Percentiles rank a stretch among this genome's conserved stretches.
Evolutionary conservation across 371 early-diverging fungal genomes (phyloP).

Genomic region (Mycotypha africana): DNA sequence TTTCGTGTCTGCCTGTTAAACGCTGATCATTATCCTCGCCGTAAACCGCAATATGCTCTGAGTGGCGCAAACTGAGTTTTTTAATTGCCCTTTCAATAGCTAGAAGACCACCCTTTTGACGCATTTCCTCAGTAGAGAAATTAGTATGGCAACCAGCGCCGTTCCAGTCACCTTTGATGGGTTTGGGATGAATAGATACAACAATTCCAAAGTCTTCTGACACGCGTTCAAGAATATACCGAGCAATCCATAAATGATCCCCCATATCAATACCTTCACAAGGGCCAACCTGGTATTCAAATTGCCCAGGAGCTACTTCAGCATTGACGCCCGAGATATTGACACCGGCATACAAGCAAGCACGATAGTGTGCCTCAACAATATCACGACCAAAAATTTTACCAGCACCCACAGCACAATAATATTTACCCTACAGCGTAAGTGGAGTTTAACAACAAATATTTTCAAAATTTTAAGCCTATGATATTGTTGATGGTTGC

Average conservation of each 20-base stretch:
- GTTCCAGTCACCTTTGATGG: slow-evolving; percentile 58
- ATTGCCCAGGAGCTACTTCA: slow-evolving; percentile 59
- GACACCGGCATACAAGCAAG: slow-evolving; percentile 53
- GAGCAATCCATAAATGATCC: slow-evolving; percentile 55
- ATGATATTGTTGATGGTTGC: too few relatives aligned
- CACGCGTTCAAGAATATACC: slow-evolving; percentile 51
- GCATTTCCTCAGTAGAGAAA: slow-evolving; percentile 58
- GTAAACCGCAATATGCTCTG: slow-evolving; percentile 59
- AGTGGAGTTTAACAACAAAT: too few relatives aligned
- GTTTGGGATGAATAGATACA: slow-evolving; percentile 53
- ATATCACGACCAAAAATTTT: slow-evolving; percentile 55
- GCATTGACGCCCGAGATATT: slow-evolving; percentile 52
- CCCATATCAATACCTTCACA: slow-evolving; percentile 53
- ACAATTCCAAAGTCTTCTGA: slow-evolving; percentile 57
- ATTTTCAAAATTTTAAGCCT: too few relatives aligned
- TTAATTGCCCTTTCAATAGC: slow-evolving; percentile 55
- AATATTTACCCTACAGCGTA: slow-evolving; percentile 44
- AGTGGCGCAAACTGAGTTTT: slow-evolving; percentile 44
- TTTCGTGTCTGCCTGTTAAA: slow-evolving; percentile 57
- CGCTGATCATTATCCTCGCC: slow-evolving; percentile 62
- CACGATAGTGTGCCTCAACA: slow-evolving; percentile 59
- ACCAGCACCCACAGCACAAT: slow-evolving; percentile 52
- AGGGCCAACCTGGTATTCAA: slow-evolving; percentile 59
- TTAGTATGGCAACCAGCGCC: slow-evolving; percentile 54
- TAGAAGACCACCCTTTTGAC: slow-evolving; percentile 47